These are phyloP conservation scores for Dioszegia hungarica DNA, from an alignment of 768 basidiomycete species.

Conservation along the genomic window DNA sequence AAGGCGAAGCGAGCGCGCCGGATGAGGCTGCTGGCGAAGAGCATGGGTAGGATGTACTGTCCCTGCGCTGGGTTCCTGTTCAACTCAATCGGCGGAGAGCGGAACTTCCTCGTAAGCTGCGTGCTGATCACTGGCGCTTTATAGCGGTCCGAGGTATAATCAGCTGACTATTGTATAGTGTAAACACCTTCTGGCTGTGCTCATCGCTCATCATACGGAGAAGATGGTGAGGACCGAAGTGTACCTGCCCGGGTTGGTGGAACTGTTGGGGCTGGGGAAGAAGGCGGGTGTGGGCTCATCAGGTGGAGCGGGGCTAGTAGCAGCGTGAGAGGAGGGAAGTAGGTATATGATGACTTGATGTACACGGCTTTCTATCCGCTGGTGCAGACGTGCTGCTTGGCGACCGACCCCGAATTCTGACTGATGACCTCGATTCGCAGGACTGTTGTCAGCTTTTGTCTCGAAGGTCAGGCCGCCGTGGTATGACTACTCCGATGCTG, in stretches of 20 bases:
- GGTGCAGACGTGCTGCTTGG: no score
- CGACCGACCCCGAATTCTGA: no score
- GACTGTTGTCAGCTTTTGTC: no score
- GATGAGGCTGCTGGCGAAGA: not conserved
- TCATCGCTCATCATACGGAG: conserved; percentile 26
- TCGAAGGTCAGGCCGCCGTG: no score
- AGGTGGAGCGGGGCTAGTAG: not conserved
- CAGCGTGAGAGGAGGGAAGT: not conserved
- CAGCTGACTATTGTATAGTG: conserved; percentile 24
- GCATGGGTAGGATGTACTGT: conserved; percentile 26
- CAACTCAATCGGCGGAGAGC: conserved; percentile 31
- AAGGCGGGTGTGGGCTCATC: not conserved
- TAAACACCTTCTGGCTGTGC: conserved; percentile 35
- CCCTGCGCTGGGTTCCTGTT: conserved; percentile 38
- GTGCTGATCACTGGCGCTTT: not conserved
- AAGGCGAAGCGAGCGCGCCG: not conserved
- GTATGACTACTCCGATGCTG: no score
- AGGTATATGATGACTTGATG: not conserved
- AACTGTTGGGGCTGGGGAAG: conserved; percentile 18
- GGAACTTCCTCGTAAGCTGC: conserved; percentile 26
- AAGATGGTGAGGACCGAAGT: conserved; percentile 23
- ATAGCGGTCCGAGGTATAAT: no score
- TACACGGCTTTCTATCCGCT: no score
- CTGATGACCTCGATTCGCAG: no score
- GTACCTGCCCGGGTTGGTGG: conserved; percentile 16